phyloP scores from a whole-genome alignment of 2,329 filamentous ascomycete genomes.

The Berkeleyomyces rouxiae region DNA sequence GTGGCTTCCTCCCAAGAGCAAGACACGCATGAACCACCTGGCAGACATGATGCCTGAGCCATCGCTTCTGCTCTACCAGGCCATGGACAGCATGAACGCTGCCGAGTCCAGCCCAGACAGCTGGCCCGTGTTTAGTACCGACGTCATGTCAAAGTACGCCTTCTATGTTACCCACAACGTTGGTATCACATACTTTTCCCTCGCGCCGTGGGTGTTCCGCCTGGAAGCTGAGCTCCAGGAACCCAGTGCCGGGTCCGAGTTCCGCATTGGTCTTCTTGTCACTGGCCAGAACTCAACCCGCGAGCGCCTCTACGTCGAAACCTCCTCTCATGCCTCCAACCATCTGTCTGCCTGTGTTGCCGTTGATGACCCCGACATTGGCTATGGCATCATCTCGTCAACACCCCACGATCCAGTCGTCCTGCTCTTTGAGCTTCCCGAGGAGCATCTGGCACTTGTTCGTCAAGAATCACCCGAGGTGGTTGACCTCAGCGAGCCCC shows the following conservation, averaged over 20 bases:
- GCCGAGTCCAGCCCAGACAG: constrained; percentile 37
- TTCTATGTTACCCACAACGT: constrained; percentile 46
- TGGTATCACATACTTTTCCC: constrained; percentile 42
- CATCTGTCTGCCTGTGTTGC: constrained; percentile 37
- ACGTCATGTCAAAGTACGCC: constrained; percentile 44
- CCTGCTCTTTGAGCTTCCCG: constrained; percentile 42
- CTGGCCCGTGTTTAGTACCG: constrained; percentile 47
- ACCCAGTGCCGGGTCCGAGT: constrained; percentile 41
- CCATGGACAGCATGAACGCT: constrained; percentile 40
- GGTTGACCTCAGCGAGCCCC: background rate
- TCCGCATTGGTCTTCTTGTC: constrained; percentile 42
- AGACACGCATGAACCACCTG: constrained; percentile 28
- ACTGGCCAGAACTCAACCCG: constrained; percentile 39
- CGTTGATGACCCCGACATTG: constrained; percentile 44
- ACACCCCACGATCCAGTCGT: constrained; percentile 41
- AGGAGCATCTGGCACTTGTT: constrained; percentile 26
- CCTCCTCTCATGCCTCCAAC: constrained; percentile 28
- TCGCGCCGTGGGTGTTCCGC: constrained; percentile 46
- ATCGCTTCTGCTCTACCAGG: constrained; percentile 43
- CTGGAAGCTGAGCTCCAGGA: constrained; percentile 43
- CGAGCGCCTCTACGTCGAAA: constrained; percentile 40
- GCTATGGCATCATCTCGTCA: constrained; percentile 45
- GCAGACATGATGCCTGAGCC: constrained; percentile 26
- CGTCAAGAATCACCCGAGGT: constrained; percentile 10
- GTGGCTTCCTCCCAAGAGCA: constrained; percentile 43